Percentiles rank a stretch among this genome's conserved stretches.
Evolutionary conservation across 1,284 basidiomycete species (phyloP).

Genomic region (Cerioporus squamosus): DNA sequence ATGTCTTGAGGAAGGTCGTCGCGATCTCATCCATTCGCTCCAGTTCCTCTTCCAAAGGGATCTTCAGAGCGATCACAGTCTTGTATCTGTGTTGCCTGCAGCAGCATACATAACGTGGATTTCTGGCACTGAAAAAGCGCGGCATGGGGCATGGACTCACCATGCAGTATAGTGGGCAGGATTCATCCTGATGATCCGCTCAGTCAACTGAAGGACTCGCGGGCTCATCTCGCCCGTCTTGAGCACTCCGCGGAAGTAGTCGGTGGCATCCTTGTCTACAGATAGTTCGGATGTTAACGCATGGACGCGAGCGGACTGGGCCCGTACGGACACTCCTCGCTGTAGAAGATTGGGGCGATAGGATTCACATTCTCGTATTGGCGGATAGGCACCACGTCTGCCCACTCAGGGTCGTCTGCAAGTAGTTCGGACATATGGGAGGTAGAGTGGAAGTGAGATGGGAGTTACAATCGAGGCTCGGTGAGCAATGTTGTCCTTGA

Average conservation of each 20-base stretch:
- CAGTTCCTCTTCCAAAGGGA: conserved; percentile 77
- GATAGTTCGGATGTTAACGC: conserved; percentile 4
- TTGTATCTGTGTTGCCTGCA: conserved; percentile 91
- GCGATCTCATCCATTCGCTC: conserved; percentile 85
- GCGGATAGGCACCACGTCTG: conserved; percentile 77
- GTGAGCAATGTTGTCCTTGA: too few species aligned
- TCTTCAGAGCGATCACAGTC: conserved; percentile 71
- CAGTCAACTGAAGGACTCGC: conserved; percentile 84
- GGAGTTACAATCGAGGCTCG: neutral
- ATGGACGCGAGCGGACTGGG: conserved; percentile 4
- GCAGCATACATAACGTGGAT: neutral
- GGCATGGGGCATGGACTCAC: conserved; percentile 46
- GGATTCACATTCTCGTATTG: conserved; percentile 82
- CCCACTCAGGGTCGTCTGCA: conserved; percentile 73
- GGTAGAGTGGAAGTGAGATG: neutral
- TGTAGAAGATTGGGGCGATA: conserved; percentile 89
- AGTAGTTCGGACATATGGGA: conserved; percentile 46
- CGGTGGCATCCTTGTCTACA: conserved; percentile 88
- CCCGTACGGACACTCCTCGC: conserved; percentile 74
- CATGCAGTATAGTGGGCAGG: conserved; percentile 95
- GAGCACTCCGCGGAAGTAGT: conserved; percentile 88
- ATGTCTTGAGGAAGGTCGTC: conserved; percentile 84
- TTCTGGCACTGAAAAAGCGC: too few species aligned
- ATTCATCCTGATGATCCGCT: conserved; percentile 84
- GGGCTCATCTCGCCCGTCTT: conserved; percentile 76